Evolutionary conservation across 2,329 filamentous ascomycete species (phyloP).

Genomic region (Botryotinia calthae): DNA sequence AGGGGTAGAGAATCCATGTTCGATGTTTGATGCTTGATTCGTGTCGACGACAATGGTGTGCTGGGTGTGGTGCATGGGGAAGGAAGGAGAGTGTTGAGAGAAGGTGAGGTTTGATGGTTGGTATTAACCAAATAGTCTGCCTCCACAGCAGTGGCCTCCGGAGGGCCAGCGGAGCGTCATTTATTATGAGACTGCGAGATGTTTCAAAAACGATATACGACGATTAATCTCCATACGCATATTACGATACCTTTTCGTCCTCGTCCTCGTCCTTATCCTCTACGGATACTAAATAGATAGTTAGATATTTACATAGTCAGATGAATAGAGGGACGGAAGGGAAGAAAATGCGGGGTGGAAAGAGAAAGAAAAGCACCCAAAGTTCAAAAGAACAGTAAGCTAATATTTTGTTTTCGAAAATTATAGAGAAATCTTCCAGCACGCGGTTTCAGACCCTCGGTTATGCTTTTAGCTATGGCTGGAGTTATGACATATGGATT

Average conservation of each 20-base stretch:
- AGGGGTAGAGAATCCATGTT: not conserved
- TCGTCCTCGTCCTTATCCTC: not conserved
- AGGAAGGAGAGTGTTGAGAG: too few species aligned
- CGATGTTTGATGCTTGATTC: not conserved
- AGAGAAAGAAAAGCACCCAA: not conserved
- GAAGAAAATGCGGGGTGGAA: not conserved
- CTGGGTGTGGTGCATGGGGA: not conserved
- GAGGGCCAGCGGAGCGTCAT: not conserved
- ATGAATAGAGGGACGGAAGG: not conserved
- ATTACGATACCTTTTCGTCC: conserved; percentile 23
- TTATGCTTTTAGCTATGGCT: conserved; percentile 73
- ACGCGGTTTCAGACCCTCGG: conserved; percentile 81
- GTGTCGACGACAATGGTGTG: not conserved
- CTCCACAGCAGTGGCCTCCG: not conserved
- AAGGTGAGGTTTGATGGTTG: not conserved
- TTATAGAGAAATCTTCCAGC: conserved; percentile 83
- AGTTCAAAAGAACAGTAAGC: not conserved
- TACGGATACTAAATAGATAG: not conserved
- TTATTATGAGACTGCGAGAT: not conserved
- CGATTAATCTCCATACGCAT: not conserved
- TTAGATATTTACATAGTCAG: not conserved
- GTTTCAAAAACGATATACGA: not conserved
- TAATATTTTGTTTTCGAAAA: not conserved
- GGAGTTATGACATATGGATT: conserved; percentile 85
- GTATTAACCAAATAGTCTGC: not conserved